Percentiles rank a stretch among this genome's conserved stretches.
Conservation (phyloP, 768 basidiomycete genomes). For the Pulveroboletus sp. region DNA sequence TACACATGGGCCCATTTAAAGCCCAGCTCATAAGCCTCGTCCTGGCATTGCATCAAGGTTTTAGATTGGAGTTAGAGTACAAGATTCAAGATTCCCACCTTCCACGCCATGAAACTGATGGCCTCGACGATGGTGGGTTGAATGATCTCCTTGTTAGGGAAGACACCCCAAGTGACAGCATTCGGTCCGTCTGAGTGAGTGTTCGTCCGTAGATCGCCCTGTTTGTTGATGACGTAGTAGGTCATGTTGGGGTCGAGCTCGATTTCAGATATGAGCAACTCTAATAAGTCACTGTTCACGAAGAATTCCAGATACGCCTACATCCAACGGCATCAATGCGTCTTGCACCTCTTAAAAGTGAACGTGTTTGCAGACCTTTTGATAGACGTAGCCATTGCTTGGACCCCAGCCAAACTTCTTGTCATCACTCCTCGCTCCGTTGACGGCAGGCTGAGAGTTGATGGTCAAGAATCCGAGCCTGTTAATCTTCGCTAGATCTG, state of each 20-base stretch:
- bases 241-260: slow-evolving; percentile 86
- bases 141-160: slow-evolving; percentile 93
- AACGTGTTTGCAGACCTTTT: slow-evolving; percentile 57
- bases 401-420: slow-evolving; percentile 92
- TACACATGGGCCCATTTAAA: slow-evolving; percentile 88
- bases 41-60: slow-evolving; percentile 41
- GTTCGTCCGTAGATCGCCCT: slow-evolving; percentile 92
- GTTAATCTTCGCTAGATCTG: slow-evolving; percentile 81
- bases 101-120: slow-evolving; percentile 98
- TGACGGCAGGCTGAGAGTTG: slow-evolving; percentile 95
- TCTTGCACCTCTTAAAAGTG: background rate
- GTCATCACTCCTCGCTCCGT: slow-evolving; percentile 82
- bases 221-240: slow-evolving; percentile 96
- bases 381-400: slow-evolving; percentile 89
- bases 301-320: slow-evolving; percentile 98
- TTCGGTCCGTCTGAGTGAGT: slow-evolving; percentile 93
- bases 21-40: slow-evolving; percentile 92
- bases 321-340: background rate
- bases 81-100: slow-evolving; percentile 45
- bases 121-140: slow-evolving; percentile 97
- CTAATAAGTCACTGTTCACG: slow-evolving; percentile 70
- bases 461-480: slow-evolving; percentile 91
- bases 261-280: slow-evolving; percentile 71
- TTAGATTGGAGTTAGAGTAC: background rate
- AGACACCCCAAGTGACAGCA: slow-evolving; percentile 98